Evolutionary conservation across 345 rosid genomes (phyloP), one percentile per base, ranked within the genome.

Genomic region (Adansonia digitata): DNA sequence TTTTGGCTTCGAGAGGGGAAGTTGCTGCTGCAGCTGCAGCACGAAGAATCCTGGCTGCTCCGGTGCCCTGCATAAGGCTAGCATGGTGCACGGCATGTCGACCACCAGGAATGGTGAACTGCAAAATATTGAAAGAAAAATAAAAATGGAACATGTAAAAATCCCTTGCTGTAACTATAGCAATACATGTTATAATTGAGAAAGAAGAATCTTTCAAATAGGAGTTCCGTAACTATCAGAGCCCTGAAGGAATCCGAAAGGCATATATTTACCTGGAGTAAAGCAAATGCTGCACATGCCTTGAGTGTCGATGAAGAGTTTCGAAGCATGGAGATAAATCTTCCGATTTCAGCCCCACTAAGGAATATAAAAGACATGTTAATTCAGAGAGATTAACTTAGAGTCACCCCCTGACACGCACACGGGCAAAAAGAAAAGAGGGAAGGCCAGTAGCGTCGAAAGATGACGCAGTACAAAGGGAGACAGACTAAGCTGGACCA

Each of bases 31-130:
- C 98, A 0, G 98, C 95, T 63, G 95, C 97, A 56, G 97, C 90
- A 34, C 97, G 91, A 59, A 93, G 83, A 66, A 90, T 89, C 64
- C 98, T 79, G 26, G 92, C 87, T 60, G 96, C 95, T 75, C 97
- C 98, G 5, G 84, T 87, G 13, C 76, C 83, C 82, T 91, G 98
- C 98, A 91, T 91, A 8, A 93, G 94, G 75, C 86, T 86, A 7
- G 97, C 97, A 74, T 93, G 98, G 82, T 93, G 98, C 80, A 80
- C 68, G 1, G 97, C 98, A 72, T 93, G 98, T 31, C 97, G 89
- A 22, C 98, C 98, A 69, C 94, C 92, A 0, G 98, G 98, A 77
- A 91, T 82, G 1, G 98, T 90, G 78, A 93, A 93, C 98, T 93
- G 88, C 74, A 79, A 14, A 46, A 39, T 55, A 37, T 42, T 67